phyloP scores from a whole-genome alignment of 495 filamentous ascomycete genomes.

The Xylaria palmicola region DNA sequence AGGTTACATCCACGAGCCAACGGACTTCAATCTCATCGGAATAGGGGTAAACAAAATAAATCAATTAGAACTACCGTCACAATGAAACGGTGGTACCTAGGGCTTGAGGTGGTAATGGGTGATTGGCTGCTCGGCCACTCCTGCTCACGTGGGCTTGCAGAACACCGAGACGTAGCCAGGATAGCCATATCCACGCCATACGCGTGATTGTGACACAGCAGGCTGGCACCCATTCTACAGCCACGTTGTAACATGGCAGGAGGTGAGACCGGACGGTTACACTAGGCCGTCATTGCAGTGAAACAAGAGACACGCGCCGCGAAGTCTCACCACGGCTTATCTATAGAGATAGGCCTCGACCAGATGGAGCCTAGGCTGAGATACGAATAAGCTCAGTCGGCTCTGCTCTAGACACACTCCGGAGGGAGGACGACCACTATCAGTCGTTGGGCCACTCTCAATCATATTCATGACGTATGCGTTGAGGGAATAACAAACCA shows the following conservation, averaged over 20 bases:
- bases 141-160: neutral
- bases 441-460: no score
- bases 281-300: neutral
- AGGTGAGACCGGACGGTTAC: neutral
- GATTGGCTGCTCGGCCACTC: neutral
- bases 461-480: no score
- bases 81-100: neutral
- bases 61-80: neutral
- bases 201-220: neutral
- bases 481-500: no score
- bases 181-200: neutral
- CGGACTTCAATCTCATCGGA: neutral
- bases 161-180: neutral
- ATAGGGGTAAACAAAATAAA: neutral
- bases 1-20: no score
- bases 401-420: no score
- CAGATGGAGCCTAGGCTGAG: no score
- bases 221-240: neutral
- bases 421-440: no score
- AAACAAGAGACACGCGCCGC: neutral
- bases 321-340: no score
- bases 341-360: neutral
- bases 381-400: no score
- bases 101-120: neutral
- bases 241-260: neutral